These are phyloP conservation scores for Leccinum olivaceopallidum DNA, from an alignment of 768 basidiomycete genomes.

Conservation along the genomic window DNA sequence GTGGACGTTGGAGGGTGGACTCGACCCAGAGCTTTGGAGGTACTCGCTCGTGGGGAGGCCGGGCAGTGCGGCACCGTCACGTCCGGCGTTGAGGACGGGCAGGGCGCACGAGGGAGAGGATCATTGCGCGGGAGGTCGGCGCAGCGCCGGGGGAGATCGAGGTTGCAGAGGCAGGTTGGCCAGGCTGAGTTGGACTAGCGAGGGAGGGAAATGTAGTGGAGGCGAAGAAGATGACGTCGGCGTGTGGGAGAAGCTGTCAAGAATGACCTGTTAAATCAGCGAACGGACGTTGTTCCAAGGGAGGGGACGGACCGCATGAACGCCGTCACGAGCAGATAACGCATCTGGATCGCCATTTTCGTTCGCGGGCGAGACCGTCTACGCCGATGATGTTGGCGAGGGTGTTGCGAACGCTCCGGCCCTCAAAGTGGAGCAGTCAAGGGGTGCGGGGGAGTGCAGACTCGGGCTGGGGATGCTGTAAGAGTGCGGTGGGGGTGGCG, in stretches of 20 bases:
- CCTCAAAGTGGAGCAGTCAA: too few species aligned
- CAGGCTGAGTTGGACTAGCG: neutral
- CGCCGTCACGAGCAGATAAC: constrained; percentile 79
- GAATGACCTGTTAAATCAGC: neutral
- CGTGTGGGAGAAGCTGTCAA: constrained; percentile 73
- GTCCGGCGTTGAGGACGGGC: constrained; percentile 80
- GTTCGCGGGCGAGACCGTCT: constrained; percentile 79
- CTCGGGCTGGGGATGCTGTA: too few species aligned
- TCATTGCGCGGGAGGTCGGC: constrained; percentile 67
- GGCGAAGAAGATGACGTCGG: constrained; percentile 74
- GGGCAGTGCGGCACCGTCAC: constrained; percentile 76
- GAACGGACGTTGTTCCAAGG: neutral
- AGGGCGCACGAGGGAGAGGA: constrained; percentile 74
- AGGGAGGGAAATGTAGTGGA: constrained; percentile 28
- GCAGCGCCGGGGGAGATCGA: constrained; percentile 40
- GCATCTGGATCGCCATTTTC: constrained; percentile 81
- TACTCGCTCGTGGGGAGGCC: constrained; percentile 84
- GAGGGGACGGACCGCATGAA: constrained; percentile 65
- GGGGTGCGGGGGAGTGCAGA: too few species aligned
- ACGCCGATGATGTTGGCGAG: constrained; percentile 75
- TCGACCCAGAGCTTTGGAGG: constrained; percentile 84
- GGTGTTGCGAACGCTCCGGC: constrained; percentile 45
- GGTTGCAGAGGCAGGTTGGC: constrained; percentile 30
- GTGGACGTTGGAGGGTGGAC: constrained; percentile 3
- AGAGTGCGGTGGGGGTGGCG: too few species aligned